These are phyloP conservation scores for Prunus dulcis DNA, from an alignment of 306 rosid genomes.

Conservation along the genomic window DNA sequence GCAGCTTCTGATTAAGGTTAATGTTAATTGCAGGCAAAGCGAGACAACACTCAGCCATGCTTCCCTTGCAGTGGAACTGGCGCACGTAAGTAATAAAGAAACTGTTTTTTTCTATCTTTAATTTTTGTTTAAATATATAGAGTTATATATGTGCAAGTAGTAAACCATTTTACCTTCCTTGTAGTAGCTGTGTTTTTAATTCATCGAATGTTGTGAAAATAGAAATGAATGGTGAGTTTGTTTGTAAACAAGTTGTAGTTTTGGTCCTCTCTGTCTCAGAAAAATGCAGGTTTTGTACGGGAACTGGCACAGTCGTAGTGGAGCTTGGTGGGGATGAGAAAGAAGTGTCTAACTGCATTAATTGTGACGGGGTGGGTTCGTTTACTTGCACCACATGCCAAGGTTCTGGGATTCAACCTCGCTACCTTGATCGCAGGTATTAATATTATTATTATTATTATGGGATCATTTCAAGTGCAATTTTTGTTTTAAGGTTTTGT, in stretches of 20 bases:
- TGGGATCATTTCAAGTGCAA: not conserved
- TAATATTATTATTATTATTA: not conserved
- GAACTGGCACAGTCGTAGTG: constrained; percentile 65
- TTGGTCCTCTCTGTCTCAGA: constrained; percentile 40
- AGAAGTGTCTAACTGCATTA: constrained; percentile 84
- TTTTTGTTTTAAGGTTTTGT: not conserved
- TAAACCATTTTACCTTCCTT: too few species aligned
- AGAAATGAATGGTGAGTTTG: too few species aligned
- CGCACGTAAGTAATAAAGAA: constrained; percentile 60
- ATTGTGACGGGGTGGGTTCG: constrained; percentile 84
- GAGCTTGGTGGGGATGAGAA: constrained; percentile 80
- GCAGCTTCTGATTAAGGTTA: not conserved
- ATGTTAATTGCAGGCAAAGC: constrained; percentile 58
- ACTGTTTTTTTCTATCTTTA: not conserved
- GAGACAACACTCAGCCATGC: constrained; percentile 92
- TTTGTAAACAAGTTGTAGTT: too few species aligned
- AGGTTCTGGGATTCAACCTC: constrained; percentile 97
- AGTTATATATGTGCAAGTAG: too few species aligned
- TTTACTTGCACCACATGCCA: constrained; percentile 96
- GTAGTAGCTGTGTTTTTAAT: too few species aligned
- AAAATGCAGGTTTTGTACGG: constrained; percentile 87
- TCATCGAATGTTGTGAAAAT: constrained; percentile 4
- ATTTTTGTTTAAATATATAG: not conserved
- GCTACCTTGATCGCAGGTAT: constrained; percentile 95
- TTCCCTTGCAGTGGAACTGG: constrained; percentile 97